Conservation (phyloP, 805 yeast species). For the Myxozyma monticola region DNA sequence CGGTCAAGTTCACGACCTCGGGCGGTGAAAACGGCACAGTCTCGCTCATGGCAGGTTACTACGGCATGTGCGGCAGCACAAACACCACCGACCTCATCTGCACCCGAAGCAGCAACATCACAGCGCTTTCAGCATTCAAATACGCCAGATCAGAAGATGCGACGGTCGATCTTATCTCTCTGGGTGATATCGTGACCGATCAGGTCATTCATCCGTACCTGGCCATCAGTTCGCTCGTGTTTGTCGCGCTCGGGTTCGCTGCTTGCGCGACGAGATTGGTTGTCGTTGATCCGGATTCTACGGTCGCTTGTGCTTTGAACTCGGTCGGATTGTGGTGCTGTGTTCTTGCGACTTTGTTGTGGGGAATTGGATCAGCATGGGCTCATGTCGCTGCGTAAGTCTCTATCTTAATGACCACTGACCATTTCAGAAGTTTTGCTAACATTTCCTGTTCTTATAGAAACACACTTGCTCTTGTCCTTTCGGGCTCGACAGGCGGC, state of each 20-base stretch:
- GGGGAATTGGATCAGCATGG: conserved; percentile 24
- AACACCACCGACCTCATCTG: conserved; percentile 5
- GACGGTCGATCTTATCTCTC: conserved; percentile 22
- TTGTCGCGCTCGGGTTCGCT: conserved; percentile 36
- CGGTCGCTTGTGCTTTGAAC: conserved; percentile 2
- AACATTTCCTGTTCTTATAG: background rate
- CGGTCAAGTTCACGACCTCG: conserved; percentile 13
- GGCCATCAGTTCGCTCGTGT: conserved; percentile 42
- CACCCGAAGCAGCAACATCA: background rate
- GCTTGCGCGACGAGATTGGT: background rate
- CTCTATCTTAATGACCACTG: no score
- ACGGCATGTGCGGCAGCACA: conserved; percentile 25
- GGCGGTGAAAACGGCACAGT: conserved; percentile 9
- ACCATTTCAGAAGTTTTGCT: background rate
- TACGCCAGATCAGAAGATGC: conserved; percentile 7
- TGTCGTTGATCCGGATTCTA: conserved; percentile 6
- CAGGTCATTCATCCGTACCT: conserved; percentile 44
- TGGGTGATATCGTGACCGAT: conserved; percentile 28
- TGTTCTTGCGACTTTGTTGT: conserved; percentile 13
- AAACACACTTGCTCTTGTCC: conserved; percentile 9
- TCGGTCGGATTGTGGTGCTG: conserved; percentile 16
- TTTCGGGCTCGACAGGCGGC: conserved; percentile 9
- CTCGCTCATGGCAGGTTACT: conserved; percentile 19
- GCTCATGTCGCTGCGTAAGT: conserved; percentile 24
- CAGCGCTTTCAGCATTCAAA: background rate